Evolutionary conservation across 2,329 filamentous ascomycete genomes (phyloP).

Genomic region (Paramyrothecium roridum): DNA sequence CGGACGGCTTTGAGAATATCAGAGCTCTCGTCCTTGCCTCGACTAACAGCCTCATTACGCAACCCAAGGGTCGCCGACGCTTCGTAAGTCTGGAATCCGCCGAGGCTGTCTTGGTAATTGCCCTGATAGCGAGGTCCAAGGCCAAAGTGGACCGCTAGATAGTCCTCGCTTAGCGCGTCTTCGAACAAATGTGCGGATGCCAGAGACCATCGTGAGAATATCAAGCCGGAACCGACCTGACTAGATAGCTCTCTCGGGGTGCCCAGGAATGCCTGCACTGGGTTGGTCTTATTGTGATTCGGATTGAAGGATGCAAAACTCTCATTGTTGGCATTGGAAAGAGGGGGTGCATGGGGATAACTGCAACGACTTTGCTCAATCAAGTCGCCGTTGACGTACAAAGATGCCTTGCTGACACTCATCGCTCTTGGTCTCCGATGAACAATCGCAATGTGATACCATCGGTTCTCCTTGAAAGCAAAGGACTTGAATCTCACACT

Average conservation of each 20-base stretch:
- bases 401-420: conserved; percentile 73
- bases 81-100: conserved; percentile 93
- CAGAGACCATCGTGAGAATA: conserved; percentile 81
- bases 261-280: conserved; percentile 88
- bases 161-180: conserved; percentile 83
- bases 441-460: conserved; percentile 92
- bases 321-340: conserved; percentile 59
- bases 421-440: conserved; percentile 77
- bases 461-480: conserved; percentile 69
- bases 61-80: conserved; percentile 88
- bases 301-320: conserved; percentile 69
- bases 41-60: conserved; percentile 85
- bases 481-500: conserved; percentile 91
- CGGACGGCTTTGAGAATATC: conserved; percentile 89
- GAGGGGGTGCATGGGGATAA: conserved; percentile 75
- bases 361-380: conserved; percentile 86
- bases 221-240: conserved; percentile 67
- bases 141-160: conserved; percentile 85
- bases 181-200: conserved; percentile 88
- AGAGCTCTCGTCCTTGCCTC: conserved; percentile 84
- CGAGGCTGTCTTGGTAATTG: conserved; percentile 94
- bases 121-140: conserved; percentile 89
- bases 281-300: conserved; percentile 52
- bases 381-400: conserved; percentile 93
- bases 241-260: conserved; percentile 86